These are phyloP conservation scores for Hondaea fermentalgiana DNA, from an alignment of 108 stramenopile species.

Conservation along the genomic window DNA sequence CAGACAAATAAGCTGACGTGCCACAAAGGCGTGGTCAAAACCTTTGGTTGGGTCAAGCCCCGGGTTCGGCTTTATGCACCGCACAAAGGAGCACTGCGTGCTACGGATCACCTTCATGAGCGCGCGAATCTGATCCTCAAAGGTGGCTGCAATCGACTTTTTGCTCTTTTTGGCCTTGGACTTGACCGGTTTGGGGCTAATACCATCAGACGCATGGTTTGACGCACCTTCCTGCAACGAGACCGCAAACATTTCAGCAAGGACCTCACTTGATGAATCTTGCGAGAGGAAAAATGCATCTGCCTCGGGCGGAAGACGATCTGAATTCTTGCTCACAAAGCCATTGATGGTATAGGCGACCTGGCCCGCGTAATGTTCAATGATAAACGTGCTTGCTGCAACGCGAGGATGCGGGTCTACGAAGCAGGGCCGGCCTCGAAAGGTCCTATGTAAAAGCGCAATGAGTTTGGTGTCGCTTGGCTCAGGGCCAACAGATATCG, in stretches of 20 bases:
- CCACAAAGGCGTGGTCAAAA: not conserved
- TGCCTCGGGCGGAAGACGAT: not conserved
- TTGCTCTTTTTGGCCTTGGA: not conserved
- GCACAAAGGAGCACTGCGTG: not conserved
- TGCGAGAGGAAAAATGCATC: not conserved
- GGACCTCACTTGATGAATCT: not conserved
- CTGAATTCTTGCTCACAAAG: conserved; percentile 52
- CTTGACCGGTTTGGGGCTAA: no score
- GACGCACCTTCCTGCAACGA: no score
- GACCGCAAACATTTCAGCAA: not conserved
- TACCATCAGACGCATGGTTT: no score
- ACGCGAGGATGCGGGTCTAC: not conserved
- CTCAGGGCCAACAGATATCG: conserved; percentile 39
- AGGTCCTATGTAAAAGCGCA: not conserved
- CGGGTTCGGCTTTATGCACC: not conserved
- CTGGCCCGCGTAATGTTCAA: conserved; percentile 40
- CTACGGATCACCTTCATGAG: not conserved
- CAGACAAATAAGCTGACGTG: not conserved
- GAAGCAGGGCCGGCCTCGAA: not conserved
- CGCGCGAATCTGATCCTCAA: not conserved
- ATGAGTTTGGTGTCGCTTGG: conserved; percentile 55
- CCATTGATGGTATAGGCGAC: conserved; percentile 34
- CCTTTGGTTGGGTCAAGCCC: not conserved
- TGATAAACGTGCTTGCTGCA: conserved; percentile 7
- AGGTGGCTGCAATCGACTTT: not conserved